These are phyloP conservation scores for Pseudogymnoascus verrucosus DNA, from an alignment of 2,329 filamentous ascomycete species.

Conservation along the genomic window DNA sequence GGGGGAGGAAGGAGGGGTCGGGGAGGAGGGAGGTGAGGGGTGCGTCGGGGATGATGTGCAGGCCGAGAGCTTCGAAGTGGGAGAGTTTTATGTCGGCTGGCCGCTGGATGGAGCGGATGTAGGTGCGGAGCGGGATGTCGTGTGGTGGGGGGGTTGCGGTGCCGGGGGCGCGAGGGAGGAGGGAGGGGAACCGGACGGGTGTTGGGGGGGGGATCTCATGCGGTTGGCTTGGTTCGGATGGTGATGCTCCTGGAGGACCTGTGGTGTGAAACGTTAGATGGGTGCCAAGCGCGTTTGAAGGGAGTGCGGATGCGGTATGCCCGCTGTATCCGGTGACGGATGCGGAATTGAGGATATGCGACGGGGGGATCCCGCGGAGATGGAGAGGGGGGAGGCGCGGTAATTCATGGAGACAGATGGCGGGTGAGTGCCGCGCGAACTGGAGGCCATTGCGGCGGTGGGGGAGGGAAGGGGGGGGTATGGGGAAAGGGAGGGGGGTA, in stretches of 20 bases:
- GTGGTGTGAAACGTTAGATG: neutral
- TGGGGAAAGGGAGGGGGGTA: neutral
- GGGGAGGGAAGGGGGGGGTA: neutral
- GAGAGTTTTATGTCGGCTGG: conserved; percentile 40
- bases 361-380: neutral
- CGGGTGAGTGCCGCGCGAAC: neutral
- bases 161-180: conserved; percentile 26
- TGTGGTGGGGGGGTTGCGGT: conserved; percentile 13
- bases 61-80: conserved; percentile 50
- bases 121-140: conserved; percentile 36
- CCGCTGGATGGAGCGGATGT: conserved; percentile 48
- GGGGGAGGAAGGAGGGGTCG: conserved; percentile 43
- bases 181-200: conserved; percentile 43
- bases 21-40: conserved; percentile 44
- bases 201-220: conserved; percentile 47
- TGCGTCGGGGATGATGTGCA: conserved; percentile 46
- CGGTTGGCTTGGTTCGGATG: neutral
- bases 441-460: neutral
- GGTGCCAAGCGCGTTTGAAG: neutral
- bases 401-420: neutral
- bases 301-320: neutral
- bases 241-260: neutral
- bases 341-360: neutral
- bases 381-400: neutral
- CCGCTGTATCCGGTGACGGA: neutral